Percentiles rank a stretch among this genome's conserved stretches.
Conservation (phyloP, 2,329 filamentous ascomycete genomes). For the Aspergillus aculeatinus region DNA sequence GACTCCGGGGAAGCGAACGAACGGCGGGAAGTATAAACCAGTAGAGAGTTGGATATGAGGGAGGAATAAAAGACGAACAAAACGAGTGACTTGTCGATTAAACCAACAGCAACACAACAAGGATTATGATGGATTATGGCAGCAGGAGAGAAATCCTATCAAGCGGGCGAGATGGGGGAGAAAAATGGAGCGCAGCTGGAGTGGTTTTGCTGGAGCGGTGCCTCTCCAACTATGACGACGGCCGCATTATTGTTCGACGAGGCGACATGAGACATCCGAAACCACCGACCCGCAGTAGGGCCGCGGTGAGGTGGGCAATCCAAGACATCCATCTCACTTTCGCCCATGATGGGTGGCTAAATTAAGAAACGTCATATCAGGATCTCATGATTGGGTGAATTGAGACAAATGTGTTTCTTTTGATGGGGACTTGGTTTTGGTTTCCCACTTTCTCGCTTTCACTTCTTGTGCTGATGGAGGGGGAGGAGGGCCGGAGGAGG, state of each 20-base stretch:
- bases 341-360: constrained; percentile 1
- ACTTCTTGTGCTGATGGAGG: background rate
- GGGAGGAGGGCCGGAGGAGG: background rate
- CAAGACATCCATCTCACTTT: constrained; percentile 4
- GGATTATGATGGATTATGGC: background rate
- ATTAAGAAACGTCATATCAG: constrained; percentile 9
- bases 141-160: background rate
- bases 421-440: background rate
- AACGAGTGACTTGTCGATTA: constrained; percentile 5
- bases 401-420: background rate
- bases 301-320: background rate
- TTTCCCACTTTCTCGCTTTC: background rate
- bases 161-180: background rate
- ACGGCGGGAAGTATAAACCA: background rate
- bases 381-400: constrained; percentile 1
- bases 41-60: background rate
- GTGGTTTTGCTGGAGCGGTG: background rate
- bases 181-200: constrained; percentile 4
- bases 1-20: background rate
- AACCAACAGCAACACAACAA: background rate
- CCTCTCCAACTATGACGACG: background rate
- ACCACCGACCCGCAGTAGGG: constrained; percentile 10
- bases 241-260: background rate
- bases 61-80: background rate
- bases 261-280: constrained; percentile 9